These are phyloP conservation scores for Alnus glutinosa DNA, from an alignment of 306 rosid genomes.

Conservation along the genomic window DNA sequence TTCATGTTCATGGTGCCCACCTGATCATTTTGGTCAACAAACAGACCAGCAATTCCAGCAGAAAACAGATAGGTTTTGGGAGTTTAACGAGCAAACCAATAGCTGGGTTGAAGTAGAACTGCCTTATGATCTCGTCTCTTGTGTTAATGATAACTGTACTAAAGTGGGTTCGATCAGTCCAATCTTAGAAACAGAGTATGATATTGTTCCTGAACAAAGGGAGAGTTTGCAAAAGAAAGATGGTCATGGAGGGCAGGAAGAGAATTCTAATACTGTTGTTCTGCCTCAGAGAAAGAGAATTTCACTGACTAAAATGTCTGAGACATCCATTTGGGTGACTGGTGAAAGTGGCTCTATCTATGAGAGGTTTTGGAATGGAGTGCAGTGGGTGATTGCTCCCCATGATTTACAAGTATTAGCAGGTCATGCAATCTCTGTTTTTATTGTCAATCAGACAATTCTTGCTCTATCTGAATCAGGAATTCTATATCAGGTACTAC, in stretches of 20 bases:
- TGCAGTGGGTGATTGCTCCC: slow-evolving; percentile 90
- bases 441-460: slow-evolving; percentile 61
- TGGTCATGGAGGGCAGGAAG: slow-evolving; percentile 23
- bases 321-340: slow-evolving; percentile 77
- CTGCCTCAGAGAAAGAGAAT: slow-evolving; percentile 68
- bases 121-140: slow-evolving; percentile 67
- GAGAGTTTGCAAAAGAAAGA: slow-evolving; percentile 25
- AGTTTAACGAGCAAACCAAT: slow-evolving; percentile 62
- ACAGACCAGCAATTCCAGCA: slow-evolving; percentile 53
- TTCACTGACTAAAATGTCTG: slow-evolving; percentile 79
- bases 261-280: slow-evolving; percentile 29
- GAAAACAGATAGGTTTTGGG: slow-evolving; percentile 82
- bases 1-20: slow-evolving; percentile 48
- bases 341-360: slow-evolving; percentile 87
- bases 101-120: slow-evolving; percentile 80
- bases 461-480: slow-evolving; percentile 86
- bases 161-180: slow-evolving; percentile 39
- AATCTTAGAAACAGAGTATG: slow-evolving; percentile 29
- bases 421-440: slow-evolving; percentile 63
- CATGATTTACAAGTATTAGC: slow-evolving; percentile 72
- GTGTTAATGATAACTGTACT: slow-evolving; percentile 47
- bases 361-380: slow-evolving; percentile 97
- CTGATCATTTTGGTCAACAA: slow-evolving; percentile 43
- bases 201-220: slow-evolving; percentile 29
- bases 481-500: slow-evolving; percentile 65